Conservation (phyloP, 2,329 filamentous ascomycete species). For the Penicillium sp. region DNA sequence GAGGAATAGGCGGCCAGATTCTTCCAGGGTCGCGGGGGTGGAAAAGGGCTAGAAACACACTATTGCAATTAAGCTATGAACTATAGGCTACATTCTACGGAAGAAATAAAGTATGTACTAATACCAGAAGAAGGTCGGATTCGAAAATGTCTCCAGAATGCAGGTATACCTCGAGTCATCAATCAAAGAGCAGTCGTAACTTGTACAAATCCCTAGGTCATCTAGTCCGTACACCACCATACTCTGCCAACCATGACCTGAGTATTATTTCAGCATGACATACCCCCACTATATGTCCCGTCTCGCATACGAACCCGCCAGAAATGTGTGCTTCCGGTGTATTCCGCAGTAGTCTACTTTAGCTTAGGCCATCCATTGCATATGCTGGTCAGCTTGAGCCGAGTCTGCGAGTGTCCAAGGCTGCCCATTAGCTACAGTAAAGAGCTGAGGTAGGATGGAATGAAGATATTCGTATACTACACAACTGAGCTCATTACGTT, state of each 20-base stretch:
- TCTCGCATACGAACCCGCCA: neutral
- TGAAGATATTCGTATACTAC: too few species aligned
- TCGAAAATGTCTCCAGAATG: neutral
- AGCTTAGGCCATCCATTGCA: neutral
- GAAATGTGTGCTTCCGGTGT: too few species aligned
- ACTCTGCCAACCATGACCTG: neutral
- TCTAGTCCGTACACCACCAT: too few species aligned
- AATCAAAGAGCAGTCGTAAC: neutral
- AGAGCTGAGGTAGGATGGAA: neutral
- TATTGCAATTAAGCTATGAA: neutral
- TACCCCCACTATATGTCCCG: neutral
- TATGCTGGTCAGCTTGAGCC: neutral
- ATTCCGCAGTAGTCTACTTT: too few species aligned
- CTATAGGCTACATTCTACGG: neutral
- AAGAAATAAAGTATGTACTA: neutral
- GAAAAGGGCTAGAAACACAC: neutral
- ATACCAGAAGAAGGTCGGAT: too few species aligned
- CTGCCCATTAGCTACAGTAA: neutral
- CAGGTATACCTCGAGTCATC: neutral
- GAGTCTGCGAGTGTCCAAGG: neutral
- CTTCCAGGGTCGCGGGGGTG: neutral
- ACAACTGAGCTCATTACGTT: too few species aligned
- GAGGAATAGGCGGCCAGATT: neutral
- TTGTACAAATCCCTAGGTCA: neutral
- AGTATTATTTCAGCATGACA: constrained; percentile 1